A percentile compares a stretch with the other conserved stretches of the same genome.
phyloP scores from a whole-genome alignment of 108 stramenopile genomes.

The Mayamaea pseudoterrestris region DNA sequence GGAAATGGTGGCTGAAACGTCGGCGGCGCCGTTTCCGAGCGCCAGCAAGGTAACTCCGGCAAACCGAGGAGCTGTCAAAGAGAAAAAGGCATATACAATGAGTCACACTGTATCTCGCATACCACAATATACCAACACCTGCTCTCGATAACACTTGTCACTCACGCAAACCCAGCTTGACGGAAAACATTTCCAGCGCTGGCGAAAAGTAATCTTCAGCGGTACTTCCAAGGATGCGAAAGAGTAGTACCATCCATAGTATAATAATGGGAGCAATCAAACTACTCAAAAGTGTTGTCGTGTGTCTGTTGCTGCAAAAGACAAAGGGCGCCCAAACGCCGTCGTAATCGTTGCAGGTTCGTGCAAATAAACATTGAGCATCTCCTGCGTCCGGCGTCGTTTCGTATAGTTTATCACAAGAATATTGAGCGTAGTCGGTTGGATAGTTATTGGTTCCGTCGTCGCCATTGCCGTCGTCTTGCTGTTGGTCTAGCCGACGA shows the following conservation, averaged over 20 bases:
- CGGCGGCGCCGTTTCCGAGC: constrained; percentile 95
- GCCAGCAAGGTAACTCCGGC: constrained; percentile 94
- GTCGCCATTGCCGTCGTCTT: not conserved
- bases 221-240: constrained; percentile 81
- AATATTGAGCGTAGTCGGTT: constrained; percentile 21
- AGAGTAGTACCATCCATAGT: constrained; percentile 64
- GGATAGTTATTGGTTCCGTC: not conserved
- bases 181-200: constrained; percentile 79
- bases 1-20: constrained; percentile 84
- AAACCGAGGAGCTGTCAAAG: constrained; percentile 90
- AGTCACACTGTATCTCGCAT: no score
- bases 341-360: constrained; percentile 50
- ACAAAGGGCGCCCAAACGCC: constrained; percentile 56
- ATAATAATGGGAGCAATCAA: constrained; percentile 46
- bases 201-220: constrained; percentile 95
- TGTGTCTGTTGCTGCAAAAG: constrained; percentile 39
- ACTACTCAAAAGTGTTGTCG: constrained; percentile 22
- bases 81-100: no score
- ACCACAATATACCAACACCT: no score
- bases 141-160: no score
- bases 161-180: constrained; percentile 70
- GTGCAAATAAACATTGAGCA: constrained; percentile 58
- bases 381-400: constrained; percentile 18
- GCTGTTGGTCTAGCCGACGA: not conserved
- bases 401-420: constrained; percentile 30